phyloP scores from a whole-genome alignment of 148 eudicot species.

The Chenopodium suecicum region DNA sequence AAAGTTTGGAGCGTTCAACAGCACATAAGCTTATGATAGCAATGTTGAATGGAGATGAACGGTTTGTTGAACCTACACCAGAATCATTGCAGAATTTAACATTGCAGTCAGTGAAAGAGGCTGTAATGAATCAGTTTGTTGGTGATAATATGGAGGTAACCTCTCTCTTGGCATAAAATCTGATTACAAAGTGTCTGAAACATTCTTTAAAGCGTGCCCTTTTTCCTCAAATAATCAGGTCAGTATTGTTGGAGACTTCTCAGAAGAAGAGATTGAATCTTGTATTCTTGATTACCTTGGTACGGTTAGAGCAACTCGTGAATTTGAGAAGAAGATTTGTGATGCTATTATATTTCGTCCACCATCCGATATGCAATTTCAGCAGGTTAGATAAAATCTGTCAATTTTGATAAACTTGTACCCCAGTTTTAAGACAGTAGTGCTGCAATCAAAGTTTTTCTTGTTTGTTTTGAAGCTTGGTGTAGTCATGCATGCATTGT shows the following conservation, averaged over 20 bases:
- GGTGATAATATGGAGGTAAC: slow-evolving; percentile 93
- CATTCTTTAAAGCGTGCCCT: neutral
- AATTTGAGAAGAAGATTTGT: slow-evolving; percentile 38
- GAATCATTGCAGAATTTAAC: slow-evolving; percentile 70
- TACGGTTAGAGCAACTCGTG: slow-evolving; percentile 58
- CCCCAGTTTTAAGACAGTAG: neutral
- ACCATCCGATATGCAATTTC: slow-evolving; percentile 73
- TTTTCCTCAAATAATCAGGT: slow-evolving; percentile 46
- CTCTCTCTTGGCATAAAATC: neutral
- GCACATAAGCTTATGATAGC: slow-evolving; percentile 93
- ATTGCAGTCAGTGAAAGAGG: slow-evolving; percentile 75
- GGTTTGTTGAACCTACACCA: slow-evolving; percentile 98
- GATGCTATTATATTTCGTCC: slow-evolving; percentile 68
- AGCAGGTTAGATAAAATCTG: slow-evolving; percentile 59
- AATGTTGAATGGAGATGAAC: slow-evolving; percentile 96
- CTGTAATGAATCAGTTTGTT: slow-evolving; percentile 89
- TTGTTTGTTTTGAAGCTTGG: neutral
- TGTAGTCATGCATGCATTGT: neutral
- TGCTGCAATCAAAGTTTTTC: slow-evolving; percentile 1
- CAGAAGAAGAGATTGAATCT: slow-evolving; percentile 92
- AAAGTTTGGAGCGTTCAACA: slow-evolving; percentile 97
- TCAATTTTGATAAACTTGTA: neutral
- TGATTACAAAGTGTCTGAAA: neutral
- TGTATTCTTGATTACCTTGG: slow-evolving; percentile 97
- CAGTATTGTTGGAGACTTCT: slow-evolving; percentile 95